Evolutionary conservation across 176 grass and related monocot species (phyloP), one percentile per base, ranked within the genome.

Genomic region (Musa troglodytarum): DNA sequence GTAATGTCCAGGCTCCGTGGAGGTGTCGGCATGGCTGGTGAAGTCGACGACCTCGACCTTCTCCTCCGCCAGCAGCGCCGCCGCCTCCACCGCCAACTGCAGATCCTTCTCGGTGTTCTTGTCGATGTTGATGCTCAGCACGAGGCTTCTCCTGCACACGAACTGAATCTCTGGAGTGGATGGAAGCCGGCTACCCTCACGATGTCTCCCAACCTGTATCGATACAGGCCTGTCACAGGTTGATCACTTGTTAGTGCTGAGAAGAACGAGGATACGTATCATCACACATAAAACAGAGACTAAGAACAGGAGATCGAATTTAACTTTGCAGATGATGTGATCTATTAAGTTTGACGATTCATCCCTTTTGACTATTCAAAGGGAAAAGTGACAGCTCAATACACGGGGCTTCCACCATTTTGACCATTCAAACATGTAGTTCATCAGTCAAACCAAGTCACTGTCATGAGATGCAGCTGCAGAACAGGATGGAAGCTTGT

Each of bases 91-190:
- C 9, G 88, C 84, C 0, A 91, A 68, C 74, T 97, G 90, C 9
- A 97, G 88, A 76, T 97, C 90, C 26, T 87, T 83, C 83, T 97
- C 90, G 50, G 83, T 93, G 86, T 89, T 97, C 82, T 97, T 97
- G 87, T 97, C 94, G 66, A 93, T 93, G 81, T 97, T 97, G 86
- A 97, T 85, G 25, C 10, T 73, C 66, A 97, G 82, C 77, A 85
- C 50, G 13, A 97, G 81, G 83, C 90, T 90, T 14, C 86, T 80
- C 3, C 90, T 72, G 81, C 88, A 88, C 61, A 97, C 24, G 71
- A 93, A 90, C 88, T 88, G 88, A 49, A 97, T 83, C 83, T 89
- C 85, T n/a, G 93, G 90, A 11, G 93, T 83, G 29, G 86, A 88
- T 97, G 73, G 71, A 97, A 97, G 3, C 85, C 93, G 1, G 86